A percentile compares a stretch with the other conserved stretches of the same genome.
Evolutionary conservation across 805 yeast genomes (phyloP).

Genomic region (Monosporozyma servazzii): DNA sequence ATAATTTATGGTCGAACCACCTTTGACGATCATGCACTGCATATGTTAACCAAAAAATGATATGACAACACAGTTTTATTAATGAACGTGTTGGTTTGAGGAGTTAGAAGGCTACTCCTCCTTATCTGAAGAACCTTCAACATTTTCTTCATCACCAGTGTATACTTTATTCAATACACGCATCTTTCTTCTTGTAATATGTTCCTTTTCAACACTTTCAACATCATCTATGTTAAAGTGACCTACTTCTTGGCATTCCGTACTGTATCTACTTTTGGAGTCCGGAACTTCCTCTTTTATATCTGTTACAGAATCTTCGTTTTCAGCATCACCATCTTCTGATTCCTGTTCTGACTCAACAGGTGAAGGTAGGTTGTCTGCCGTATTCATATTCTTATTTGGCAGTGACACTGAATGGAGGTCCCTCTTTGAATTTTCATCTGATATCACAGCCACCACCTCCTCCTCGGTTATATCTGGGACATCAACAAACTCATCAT

Average conservation of each 20-base stretch:
- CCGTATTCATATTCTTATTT: neutral
- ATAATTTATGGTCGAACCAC: neutral
- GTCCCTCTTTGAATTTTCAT: neutral
- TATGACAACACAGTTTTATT: neutral
- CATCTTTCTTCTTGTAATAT: constrained; percentile 21
- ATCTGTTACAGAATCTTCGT: neutral
- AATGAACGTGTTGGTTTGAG: neutral
- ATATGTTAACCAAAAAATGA: too few species aligned
- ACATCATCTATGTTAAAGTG: constrained; percentile 3
- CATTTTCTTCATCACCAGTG: constrained; percentile 22
- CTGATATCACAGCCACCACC: constrained; percentile 4
- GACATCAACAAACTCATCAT: neutral
- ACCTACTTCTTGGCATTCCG: constrained; percentile 24
- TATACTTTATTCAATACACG: constrained; percentile 23
- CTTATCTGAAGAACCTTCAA: constrained; percentile 16
- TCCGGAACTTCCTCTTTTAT: neutral
- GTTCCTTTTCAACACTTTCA: constrained; percentile 9
- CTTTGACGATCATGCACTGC: neutral
- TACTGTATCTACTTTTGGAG: constrained; percentile 8
- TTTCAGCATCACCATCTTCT: constrained; percentile 6
- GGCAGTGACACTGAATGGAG: constrained; percentile 3
- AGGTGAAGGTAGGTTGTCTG: neutral
- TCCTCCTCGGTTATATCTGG: neutral
- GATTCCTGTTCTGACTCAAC: constrained; percentile 2
- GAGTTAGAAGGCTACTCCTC: neutral